phyloP scores from a whole-genome alignment of 1,284 basidiomycete species.

The Gymnopus androsaceus region DNA sequence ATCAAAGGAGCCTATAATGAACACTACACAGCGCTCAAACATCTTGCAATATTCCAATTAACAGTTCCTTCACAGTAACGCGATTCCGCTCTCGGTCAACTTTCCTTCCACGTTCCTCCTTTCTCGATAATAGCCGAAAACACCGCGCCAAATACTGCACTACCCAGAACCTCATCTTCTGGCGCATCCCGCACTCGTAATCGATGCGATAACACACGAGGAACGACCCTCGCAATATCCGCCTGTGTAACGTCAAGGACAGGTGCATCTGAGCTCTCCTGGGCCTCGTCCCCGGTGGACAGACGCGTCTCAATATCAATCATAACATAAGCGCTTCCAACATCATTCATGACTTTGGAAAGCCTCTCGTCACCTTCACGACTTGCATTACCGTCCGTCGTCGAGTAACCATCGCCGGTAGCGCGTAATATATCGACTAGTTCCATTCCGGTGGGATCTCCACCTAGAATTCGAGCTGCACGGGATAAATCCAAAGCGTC shows the following conservation, averaged over 20 bases:
- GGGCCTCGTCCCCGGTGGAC: not conserved
- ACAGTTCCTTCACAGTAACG: conserved; percentile 58
- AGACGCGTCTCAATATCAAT: conserved; percentile 13
- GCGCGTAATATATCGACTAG: conserved; percentile 35
- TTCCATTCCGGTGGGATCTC: conserved; percentile 54
- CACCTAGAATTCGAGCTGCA: conserved; percentile 63
- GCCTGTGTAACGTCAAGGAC: conserved; percentile 68
- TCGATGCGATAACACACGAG: conserved; percentile 70
- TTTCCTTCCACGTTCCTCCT: conserved; percentile 1
- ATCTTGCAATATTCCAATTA: conserved; percentile 55
- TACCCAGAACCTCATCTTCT: conserved; percentile 65
- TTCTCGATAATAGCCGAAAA: not conserved
- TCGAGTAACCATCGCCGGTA: not conserved
- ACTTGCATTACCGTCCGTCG: not conserved
- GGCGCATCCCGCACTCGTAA: conserved; percentile 66
- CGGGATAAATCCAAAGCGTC: conserved; percentile 65
- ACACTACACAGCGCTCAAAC: conserved; percentile 36
- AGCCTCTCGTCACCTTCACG: conserved; percentile 3
- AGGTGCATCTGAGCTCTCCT: not conserved
- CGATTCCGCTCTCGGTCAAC: conserved; percentile 16
- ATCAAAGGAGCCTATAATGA: no score
- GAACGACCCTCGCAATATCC: conserved; percentile 69
- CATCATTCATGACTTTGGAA: conserved; percentile 19
- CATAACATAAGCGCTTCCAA: conserved; percentile 27
- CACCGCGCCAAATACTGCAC: conserved; percentile 56